Evolutionary conservation across 495 filamentous ascomycete species (phyloP).

Genomic region (Penicillium paradoxum): DNA sequence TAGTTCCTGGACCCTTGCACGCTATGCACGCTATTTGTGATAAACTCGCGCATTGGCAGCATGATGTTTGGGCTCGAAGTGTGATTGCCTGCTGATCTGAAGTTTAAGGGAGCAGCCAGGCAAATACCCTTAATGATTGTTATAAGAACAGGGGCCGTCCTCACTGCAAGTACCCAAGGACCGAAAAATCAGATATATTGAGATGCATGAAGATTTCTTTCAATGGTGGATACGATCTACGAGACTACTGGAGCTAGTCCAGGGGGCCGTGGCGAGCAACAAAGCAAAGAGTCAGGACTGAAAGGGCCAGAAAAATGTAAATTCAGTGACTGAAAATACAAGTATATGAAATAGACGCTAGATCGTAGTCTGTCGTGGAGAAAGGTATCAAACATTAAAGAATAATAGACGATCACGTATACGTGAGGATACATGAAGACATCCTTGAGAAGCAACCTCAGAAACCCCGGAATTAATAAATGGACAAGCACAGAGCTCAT

Average conservation of each 20-base stretch:
- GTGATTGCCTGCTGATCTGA: background rate
- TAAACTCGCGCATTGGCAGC: background rate
- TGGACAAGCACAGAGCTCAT: background rate
- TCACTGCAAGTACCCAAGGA: background rate
- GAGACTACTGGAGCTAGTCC: background rate
- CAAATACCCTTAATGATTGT: background rate
- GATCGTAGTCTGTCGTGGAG: conserved; percentile 26
- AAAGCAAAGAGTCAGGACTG: background rate
- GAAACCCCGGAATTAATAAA: conserved; percentile 5
- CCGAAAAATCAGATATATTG: background rate
- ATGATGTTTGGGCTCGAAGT: background rate
- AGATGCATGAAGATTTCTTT: background rate
- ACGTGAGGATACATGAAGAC: conserved; percentile 13
- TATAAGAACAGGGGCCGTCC: background rate
- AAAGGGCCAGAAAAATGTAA: conserved; percentile 2
- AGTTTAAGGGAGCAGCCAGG: background rate
- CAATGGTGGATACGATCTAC: background rate
- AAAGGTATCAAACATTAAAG: conserved; percentile 27
- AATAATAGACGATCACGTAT: conserved; percentile 17
- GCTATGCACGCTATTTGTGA: background rate
- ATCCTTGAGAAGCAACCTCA: conserved; percentile 12
- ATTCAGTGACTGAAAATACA: conserved; percentile 15
- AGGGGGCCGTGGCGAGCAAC: background rate
- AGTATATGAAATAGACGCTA: conserved; percentile 12
- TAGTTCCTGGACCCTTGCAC: background rate